These are phyloP conservation scores for Neospermospora avenae DNA, from an alignment of 2,329 filamentous ascomycete species.

Conservation along the genomic window DNA sequence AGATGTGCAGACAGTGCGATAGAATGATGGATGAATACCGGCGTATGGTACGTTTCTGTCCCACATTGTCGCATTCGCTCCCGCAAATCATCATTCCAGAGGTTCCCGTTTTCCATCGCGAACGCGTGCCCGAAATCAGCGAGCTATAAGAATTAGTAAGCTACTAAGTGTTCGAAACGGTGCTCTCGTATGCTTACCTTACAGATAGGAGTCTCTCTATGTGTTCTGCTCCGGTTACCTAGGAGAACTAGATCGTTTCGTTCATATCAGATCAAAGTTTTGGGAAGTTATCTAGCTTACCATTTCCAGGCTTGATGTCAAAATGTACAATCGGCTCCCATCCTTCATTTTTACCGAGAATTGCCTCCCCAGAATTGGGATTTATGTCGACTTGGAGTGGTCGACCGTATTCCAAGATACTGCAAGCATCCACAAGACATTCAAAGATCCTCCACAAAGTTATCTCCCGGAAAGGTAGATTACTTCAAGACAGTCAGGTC, in stretches of 20 bases:
- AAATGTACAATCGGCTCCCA: background rate
- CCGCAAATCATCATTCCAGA: background rate
- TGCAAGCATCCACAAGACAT: conserved; percentile 1
- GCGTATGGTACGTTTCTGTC: background rate
- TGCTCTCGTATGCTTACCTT: background rate
- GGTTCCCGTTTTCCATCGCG: background rate
- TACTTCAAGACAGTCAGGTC: background rate
- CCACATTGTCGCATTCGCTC: background rate
- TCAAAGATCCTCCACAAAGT: conserved; percentile 5
- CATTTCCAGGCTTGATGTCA: conserved; percentile 1
- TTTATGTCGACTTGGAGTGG: background rate
- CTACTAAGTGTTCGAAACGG: too few species aligned
- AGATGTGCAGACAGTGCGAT: background rate
- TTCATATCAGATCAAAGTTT: too few species aligned
- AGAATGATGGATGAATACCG: background rate
- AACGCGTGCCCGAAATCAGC: background rate
- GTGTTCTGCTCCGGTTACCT: background rate
- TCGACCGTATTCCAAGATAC: background rate
- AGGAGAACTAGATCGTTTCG: background rate
- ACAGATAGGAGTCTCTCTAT: background rate
- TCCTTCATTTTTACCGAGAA: background rate
- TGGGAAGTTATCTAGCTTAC: background rate
- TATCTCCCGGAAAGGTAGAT: background rate
- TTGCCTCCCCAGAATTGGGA: background rate
- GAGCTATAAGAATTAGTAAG: background rate